Percentiles rank a stretch among this genome's conserved stretches.
phyloP scores from a whole-genome alignment of 352 stramenopile species.

The Hyaloperonospora arabidopsidis region DNA sequence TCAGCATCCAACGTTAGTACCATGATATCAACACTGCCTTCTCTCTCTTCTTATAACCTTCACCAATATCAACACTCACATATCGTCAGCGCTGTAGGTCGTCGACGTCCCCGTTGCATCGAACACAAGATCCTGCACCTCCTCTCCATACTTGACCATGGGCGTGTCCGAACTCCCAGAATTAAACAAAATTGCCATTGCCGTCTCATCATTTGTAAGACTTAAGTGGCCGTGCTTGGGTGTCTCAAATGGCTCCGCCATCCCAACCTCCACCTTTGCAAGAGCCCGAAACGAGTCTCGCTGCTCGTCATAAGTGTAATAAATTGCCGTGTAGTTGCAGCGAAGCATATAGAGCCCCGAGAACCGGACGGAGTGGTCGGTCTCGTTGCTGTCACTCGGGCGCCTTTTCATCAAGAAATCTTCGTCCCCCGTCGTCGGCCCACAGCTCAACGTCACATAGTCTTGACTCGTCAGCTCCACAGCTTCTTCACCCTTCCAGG shows the following conservation, averaged over 20 bases:
- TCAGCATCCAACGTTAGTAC: conserved; percentile 3
- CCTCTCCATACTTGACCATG: conserved; percentile 35
- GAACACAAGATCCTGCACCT: conserved; percentile 16
- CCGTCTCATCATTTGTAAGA: conserved; percentile 37
- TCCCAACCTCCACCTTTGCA: conserved; percentile 32
- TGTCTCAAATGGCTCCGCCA: conserved; percentile 42
- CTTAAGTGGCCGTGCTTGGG: conserved; percentile 72
- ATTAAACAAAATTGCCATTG: conserved; percentile 72
- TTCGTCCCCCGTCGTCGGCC: conserved; percentile 32
- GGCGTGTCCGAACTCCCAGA: conserved; percentile 45
- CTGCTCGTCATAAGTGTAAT: conserved; percentile 37
- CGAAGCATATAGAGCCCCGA: conserved; percentile 60
- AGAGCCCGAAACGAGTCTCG: conserved; percentile 19
- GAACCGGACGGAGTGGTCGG: conserved; percentile 46
- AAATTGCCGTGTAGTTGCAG: conserved; percentile 57
- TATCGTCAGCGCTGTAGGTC: conserved; percentile 48
- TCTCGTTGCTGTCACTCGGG: conserved; percentile 27
- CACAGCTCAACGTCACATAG: conserved; percentile 63
- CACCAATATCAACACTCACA: conserved; percentile 25
- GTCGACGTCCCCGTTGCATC: conserved; percentile 33
- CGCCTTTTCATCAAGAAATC: conserved; percentile 42
- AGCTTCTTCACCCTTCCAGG: conserved; percentile 21
- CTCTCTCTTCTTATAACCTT: too few relatives aligned
- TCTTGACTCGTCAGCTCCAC: conserved; percentile 24
- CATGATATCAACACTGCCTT: not conserved